Percentiles rank a stretch among this genome's conserved stretches.
Conservation (phyloP, 257 asterid genomes). For the Pogostemon cablin region DNA sequence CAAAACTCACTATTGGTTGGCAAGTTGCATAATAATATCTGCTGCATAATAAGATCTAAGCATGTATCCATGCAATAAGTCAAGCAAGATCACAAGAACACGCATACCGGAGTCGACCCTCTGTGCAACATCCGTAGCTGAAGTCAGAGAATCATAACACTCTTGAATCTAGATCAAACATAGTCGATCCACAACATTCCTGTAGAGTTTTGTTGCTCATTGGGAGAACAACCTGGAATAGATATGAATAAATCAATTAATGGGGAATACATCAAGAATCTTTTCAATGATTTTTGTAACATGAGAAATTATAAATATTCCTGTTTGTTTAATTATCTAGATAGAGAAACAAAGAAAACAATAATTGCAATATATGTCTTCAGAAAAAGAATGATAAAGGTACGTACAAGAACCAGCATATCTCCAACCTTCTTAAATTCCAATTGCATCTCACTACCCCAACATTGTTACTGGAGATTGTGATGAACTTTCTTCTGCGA, state of each 20-base stretch:
- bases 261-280: background rate
- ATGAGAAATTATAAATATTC: background rate
- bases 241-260: background rate
- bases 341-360: background rate
- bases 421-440: conserved; percentile 10
- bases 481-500: conserved; percentile 2
- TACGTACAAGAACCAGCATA: conserved; percentile 22
- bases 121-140: background rate
- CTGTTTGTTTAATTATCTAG: background rate
- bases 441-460: background rate
- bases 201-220: conserved; percentile 8
- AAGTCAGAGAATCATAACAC: too few relatives aligned
- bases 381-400: too few relatives aligned
- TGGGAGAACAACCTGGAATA: conserved; percentile 7
- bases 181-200: background rate
- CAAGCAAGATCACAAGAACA: too few relatives aligned
- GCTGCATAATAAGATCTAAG: background rate
- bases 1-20: too few relatives aligned
- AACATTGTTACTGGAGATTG: conserved; percentile 14
- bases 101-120: too few relatives aligned
- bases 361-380: background rate
- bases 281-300: background rate
- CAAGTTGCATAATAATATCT: background rate
- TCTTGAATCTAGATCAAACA: background rate
- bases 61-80: background rate